These are phyloP conservation scores for Kalaharituber pfeilii DNA, from an alignment of 2,329 filamentous ascomycete genomes.

Conservation along the genomic window DNA sequence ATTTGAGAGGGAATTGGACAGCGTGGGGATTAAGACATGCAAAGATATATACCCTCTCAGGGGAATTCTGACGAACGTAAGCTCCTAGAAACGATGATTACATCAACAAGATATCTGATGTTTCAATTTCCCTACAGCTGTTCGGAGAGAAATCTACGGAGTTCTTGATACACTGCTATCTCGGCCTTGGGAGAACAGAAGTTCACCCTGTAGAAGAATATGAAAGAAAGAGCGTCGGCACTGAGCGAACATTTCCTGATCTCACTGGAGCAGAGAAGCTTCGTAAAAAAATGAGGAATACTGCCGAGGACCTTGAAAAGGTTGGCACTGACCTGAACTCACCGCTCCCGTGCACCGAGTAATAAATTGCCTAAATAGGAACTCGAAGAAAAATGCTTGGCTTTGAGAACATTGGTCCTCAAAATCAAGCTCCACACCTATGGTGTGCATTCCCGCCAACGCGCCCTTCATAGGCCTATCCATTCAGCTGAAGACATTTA, in stretches of 20 bases:
- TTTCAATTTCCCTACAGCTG: constrained; percentile 34
- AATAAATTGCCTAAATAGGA: neutral
- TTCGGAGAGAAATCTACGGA: constrained; percentile 86
- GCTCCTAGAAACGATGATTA: neutral
- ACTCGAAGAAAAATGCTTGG: constrained; percentile 27
- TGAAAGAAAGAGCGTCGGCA: constrained; percentile 84
- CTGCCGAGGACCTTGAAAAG: constrained; percentile 70
- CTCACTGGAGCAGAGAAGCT: constrained; percentile 51
- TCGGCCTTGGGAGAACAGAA: constrained; percentile 70
- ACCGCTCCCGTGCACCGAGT: neutral
- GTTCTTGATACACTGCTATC: constrained; percentile 67
- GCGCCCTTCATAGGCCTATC: constrained; percentile 54
- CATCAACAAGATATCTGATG: neutral
- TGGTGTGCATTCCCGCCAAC: constrained; percentile 74
- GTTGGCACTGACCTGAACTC: constrained; percentile 37
- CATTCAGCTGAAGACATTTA: constrained; percentile 65
- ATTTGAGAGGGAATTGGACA: constrained; percentile 74
- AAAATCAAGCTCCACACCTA: constrained; percentile 93
- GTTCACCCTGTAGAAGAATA: constrained; percentile 77
- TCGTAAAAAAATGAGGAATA: constrained; percentile 59
- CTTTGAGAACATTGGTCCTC: constrained; percentile 74
- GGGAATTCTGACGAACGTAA: constrained; percentile 29
- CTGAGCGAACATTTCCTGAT: constrained; percentile 78
- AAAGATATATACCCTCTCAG: constrained; percentile 70
- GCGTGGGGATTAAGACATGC: constrained; percentile 73